These are phyloP conservation scores for Citrullus amarus DNA, from an alignment of 306 rosid genomes.

Conservation along the genomic window DNA sequence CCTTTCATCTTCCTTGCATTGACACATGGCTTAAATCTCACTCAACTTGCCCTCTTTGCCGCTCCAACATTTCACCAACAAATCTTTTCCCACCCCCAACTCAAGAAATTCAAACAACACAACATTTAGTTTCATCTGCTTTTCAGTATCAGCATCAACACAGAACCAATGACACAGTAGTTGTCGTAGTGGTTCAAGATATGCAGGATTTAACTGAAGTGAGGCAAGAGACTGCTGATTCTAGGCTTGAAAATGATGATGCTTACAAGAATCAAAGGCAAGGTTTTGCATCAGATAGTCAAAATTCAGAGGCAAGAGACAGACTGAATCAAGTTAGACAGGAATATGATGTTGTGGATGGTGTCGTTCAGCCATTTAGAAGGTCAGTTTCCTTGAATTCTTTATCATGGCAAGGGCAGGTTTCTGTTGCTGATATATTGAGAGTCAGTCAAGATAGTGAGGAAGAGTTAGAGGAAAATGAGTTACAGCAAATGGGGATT, in stretches of 20 bases:
- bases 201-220: neutral
- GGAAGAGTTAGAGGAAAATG: conserved; percentile 8
- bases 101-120: conserved; percentile 10
- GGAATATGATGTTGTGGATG: conserved; percentile 3
- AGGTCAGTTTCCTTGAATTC: conserved; percentile 26
- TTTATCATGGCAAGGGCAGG: conserved; percentile 11
- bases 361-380: conserved; percentile 9
- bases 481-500: conserved; percentile 11
- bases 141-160: conserved; percentile 38
- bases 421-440: conserved; percentile 32
- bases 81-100: conserved; percentile 4
- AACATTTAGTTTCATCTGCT: conserved; percentile 10
- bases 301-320: neutral
- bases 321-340: conserved; percentile 4
- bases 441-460: conserved; percentile 17
- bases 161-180: conserved; percentile 18
- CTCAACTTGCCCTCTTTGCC: conserved; percentile 66
- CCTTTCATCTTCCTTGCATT: conserved; percentile 73
- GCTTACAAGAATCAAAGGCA: conserved; percentile 12
- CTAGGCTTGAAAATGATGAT: conserved; percentile 8
- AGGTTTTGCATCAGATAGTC: neutral
- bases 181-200: conserved; percentile 27
- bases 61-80: conserved; percentile 26
- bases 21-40: conserved; percentile 67
- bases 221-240: conserved; percentile 11